Evolutionary conservation across 768 basidiomycete genomes (phyloP), one percentile per base, ranked within the genome.

Genomic region (Collybia sordida): DNA sequence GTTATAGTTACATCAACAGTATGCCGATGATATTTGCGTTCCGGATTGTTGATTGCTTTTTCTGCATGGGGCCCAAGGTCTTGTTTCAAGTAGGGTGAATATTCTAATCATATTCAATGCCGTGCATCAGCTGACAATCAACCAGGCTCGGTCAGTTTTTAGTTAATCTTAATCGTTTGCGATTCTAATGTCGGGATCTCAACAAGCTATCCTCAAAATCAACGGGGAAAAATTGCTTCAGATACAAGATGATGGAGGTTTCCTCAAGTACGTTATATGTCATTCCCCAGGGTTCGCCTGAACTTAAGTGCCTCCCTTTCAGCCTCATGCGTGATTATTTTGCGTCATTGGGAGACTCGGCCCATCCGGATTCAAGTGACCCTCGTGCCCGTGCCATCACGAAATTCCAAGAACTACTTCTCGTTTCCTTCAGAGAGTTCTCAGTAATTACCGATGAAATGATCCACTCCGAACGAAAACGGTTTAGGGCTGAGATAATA

Each of bases 1-100:
- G 12, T 41, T 44, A 21, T 56, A 88, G 90, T 61, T 93, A 81
- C 61, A 93, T 93, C 64, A 93, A 93, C 68, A 91, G 88, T 63
- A 93, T 94, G 91, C 91, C 94, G 1, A 88, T 98, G 82, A 85
- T 99, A 36, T 99, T 98, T 61, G 96, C 96, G 0, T 99, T 97
- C 75, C 84, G 97, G 25, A 91, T 97, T 62, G 93, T 95, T 2
- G 95, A 98, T 64, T 98, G 95, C 65, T 95, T 98, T 74, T 88
- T 98, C 72, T 94, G 93, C 58, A 98, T 99, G 96, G 97, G 97
- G 0, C 93, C 95, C 0, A 98, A 96, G 60, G 97, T 99, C 1
- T 72, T 99, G 36, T 99, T 99, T 75, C 97, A 99, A 81, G 92
- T 99, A 47, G 96, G 94, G 92, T 94, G 65, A 67, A 88, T 71